phyloP scores from a whole-genome alignment of 495 filamentous ascomycete species.

The Xylaria curta region DNA sequence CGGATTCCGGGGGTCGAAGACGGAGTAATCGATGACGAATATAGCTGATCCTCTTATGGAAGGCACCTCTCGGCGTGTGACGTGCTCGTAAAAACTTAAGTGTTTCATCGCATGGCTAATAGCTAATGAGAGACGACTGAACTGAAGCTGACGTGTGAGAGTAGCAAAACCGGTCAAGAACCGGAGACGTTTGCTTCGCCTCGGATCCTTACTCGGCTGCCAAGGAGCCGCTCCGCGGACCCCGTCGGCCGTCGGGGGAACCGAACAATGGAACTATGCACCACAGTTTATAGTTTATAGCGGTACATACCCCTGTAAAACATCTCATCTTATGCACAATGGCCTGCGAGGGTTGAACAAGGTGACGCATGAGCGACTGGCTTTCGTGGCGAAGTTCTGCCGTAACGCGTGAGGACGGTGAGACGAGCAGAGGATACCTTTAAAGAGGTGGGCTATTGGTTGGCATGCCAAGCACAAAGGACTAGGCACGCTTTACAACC shows the following conservation, averaged over 20 bases:
- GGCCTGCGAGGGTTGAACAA: too few species aligned
- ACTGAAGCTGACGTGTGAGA: not conserved
- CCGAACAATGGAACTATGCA: not conserved
- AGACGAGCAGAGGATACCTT: too few species aligned
- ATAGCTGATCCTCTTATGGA: not conserved
- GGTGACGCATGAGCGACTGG: too few species aligned
- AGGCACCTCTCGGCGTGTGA: not conserved
- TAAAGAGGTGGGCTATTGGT: too few species aligned
- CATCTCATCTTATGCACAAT: too few species aligned
- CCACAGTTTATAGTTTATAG: too few species aligned
- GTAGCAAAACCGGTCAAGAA: not conserved
- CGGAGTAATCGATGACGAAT: not conserved
- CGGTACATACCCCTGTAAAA: too few species aligned
- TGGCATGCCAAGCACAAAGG: too few species aligned
- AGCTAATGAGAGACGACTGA: not conserved
- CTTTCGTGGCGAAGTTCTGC: too few species aligned
- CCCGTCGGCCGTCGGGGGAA: not conserved
- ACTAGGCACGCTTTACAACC: too few species aligned
- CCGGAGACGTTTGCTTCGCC: not conserved
- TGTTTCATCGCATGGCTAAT: not conserved
- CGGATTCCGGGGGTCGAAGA: not conserved
- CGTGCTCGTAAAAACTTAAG: not conserved
- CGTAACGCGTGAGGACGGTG: too few species aligned
- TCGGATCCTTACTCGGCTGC: not conserved
- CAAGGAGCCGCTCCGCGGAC: constrained; percentile 8